Conservation (phyloP, 2,329 filamentous ascomycete genomes). For the Penicillium decumbens region DNA sequence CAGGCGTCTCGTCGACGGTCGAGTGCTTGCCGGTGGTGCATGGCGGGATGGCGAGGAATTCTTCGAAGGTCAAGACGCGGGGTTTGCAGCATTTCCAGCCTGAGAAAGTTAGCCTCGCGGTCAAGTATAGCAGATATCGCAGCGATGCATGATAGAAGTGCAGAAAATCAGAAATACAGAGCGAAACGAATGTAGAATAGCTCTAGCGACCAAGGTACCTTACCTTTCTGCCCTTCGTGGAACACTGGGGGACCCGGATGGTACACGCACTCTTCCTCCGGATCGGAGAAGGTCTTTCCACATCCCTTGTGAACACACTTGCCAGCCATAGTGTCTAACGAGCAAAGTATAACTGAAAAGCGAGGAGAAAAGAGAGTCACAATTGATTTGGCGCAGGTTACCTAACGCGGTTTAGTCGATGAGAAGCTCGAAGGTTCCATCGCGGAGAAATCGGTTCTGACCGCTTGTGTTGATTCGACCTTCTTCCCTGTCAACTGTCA, state of each 20-base stretch:
- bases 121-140: background rate
- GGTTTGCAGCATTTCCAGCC: constrained; percentile 99
- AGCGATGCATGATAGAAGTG: background rate
- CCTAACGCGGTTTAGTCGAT: constrained; percentile 33
- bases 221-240: constrained; percentile 98
- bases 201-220: constrained; percentile 33
- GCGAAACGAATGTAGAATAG: constrained; percentile 13
- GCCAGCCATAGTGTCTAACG: constrained; percentile 30
- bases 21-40: constrained; percentile 93
- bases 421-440: constrained; percentile 42
- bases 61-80: constrained; percentile 93
- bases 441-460: constrained; percentile 14
- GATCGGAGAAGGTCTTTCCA: constrained; percentile 78
- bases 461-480: constrained; percentile 4
- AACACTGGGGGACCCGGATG: constrained; percentile 93
- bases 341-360: background rate
- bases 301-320: constrained; percentile 98
- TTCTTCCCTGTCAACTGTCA: background rate
- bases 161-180: background rate
- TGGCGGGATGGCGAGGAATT: constrained; percentile 87
- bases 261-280: constrained; percentile 79
- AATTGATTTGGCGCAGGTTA: constrained; percentile 8
- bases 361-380: background rate
- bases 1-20: constrained; percentile 69
- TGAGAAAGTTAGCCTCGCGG: constrained; percentile 37